phyloP scores from a whole-genome alignment of 352 stramenopile species.

The Peronospora destructor region DNA sequence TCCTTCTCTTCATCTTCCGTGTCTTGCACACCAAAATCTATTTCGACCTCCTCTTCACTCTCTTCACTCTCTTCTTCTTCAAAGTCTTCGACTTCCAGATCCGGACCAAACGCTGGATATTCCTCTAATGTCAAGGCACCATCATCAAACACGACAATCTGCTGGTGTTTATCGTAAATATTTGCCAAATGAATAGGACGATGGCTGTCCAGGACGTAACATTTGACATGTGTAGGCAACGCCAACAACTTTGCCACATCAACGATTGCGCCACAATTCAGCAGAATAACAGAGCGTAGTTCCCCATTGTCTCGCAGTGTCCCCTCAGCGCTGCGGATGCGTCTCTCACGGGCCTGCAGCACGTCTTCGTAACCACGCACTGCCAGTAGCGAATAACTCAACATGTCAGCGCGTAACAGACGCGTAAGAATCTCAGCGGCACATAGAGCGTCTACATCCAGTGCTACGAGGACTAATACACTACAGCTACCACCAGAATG shows the following conservation, averaged over 20 bases:
- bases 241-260: constrained; percentile 86
- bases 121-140: constrained; percentile 59
- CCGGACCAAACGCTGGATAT: constrained; percentile 77
- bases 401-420: constrained; percentile 62
- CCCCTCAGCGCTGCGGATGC: constrained; percentile 50
- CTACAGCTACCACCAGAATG: constrained; percentile 58
- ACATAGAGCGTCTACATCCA: constrained; percentile 93
- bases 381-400: constrained; percentile 69
- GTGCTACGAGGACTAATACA: constrained; percentile 89
- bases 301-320: constrained; percentile 35
- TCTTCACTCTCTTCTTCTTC: constrained; percentile 44
- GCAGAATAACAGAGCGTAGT: constrained; percentile 87
- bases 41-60: constrained; percentile 27
- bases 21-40: constrained; percentile 31
- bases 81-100: constrained; percentile 69
- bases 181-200: constrained; percentile 95
- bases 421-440: constrained; percentile 90
- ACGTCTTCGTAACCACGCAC: constrained; percentile 85
- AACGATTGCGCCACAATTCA: constrained; percentile 92
- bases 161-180: constrained; percentile 84
- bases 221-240: constrained; percentile 54
- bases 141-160: constrained; percentile 81
- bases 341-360: constrained; percentile 54
- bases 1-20: constrained; percentile 50
- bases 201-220: constrained; percentile 95